Percentiles rank a stretch among this genome's conserved stretches.
Conservation (phyloP, 495 filamentous ascomycete genomes). For the Clohesyomyces aquaticus region DNA sequence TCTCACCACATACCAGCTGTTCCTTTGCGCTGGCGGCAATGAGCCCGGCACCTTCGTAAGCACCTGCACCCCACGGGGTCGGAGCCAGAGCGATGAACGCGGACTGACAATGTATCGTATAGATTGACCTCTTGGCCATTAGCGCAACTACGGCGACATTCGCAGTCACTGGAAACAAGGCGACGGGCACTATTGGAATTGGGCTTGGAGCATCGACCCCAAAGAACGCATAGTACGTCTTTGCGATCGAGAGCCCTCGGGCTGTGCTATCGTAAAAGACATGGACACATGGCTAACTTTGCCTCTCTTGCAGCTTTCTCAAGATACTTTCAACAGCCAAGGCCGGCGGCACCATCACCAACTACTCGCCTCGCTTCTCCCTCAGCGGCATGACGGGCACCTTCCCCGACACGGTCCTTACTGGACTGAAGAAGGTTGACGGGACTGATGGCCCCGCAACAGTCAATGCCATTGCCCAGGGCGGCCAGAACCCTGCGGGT, state of each 20-base stretch:
- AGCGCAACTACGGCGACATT: conserved; percentile 49
- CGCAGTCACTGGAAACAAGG: conserved; percentile 53
- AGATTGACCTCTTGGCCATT: conserved; percentile 35
- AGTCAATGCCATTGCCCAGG: conserved; percentile 23
- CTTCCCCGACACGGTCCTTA: conserved; percentile 54
- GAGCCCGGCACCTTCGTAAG: conserved; percentile 50
- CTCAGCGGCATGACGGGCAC: conserved; percentile 68
- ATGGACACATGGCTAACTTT: background rate
- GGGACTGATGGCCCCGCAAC: conserved; percentile 52
- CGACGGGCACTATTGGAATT: conserved; percentile 56
- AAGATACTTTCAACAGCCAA: conserved; percentile 61
- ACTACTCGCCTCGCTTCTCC: conserved; percentile 68
- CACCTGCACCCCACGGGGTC: background rate
- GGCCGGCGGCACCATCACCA: conserved; percentile 57
- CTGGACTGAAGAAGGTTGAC: conserved; percentile 51
- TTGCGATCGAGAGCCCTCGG: background rate
- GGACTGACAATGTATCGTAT: background rate
- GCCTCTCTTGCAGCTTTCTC: conserved; percentile 58
- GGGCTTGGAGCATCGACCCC: conserved; percentile 51
- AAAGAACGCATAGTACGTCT: conserved; percentile 65
- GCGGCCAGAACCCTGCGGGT: conserved; percentile 31
- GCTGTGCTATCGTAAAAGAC: background rate
- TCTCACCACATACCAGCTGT: conserved; percentile 62
- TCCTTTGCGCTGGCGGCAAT: conserved; percentile 68
- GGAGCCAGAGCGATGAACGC: background rate